A percentile compares a stretch with the other conserved stretches of the same genome.
phyloP scores from a whole-genome alignment of 2,329 filamentous ascomycete species.

The Elsinoe necatrix region DNA sequence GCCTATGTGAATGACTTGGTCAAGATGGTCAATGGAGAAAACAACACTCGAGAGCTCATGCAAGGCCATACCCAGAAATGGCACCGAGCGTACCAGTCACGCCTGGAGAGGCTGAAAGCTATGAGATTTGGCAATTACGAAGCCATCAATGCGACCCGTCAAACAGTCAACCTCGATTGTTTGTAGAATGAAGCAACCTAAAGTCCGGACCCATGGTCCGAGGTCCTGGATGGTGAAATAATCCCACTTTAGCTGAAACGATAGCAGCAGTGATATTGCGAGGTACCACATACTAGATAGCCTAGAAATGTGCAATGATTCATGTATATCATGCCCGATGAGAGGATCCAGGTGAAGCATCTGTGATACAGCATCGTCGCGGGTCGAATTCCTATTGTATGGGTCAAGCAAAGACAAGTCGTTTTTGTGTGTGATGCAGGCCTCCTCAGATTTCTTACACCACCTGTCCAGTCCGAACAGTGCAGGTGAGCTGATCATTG shows the following conservation, averaged over 20 bases:
- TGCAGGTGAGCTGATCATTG: neutral
- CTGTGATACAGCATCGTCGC: too few relatives aligned
- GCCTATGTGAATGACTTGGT: conserved; percentile 35
- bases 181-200: neutral
- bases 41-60: conserved; percentile 22
- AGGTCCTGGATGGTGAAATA: neutral
- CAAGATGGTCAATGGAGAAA: conserved; percentile 33
- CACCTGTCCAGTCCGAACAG: neutral
- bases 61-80: conserved; percentile 32
- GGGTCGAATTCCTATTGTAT: too few relatives aligned
- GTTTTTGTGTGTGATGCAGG: too few relatives aligned
- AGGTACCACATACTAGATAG: neutral
- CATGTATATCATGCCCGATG: too few relatives aligned
- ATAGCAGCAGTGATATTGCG: neutral
- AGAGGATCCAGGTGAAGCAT: too few relatives aligned
- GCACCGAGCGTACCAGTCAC: conserved; percentile 29
- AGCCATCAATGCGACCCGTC: neutral
- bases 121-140: conserved; percentile 17
- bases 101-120: conserved; percentile 28
- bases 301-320: neutral
- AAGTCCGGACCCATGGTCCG: neutral
- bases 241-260: neutral
- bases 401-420: too few relatives aligned
- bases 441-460: too few relatives aligned
- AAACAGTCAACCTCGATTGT: neutral